These are phyloP conservation scores for Kwoniella europaea DNA, from an alignment of 768 basidiomycete species.

Conservation along the genomic window DNA sequence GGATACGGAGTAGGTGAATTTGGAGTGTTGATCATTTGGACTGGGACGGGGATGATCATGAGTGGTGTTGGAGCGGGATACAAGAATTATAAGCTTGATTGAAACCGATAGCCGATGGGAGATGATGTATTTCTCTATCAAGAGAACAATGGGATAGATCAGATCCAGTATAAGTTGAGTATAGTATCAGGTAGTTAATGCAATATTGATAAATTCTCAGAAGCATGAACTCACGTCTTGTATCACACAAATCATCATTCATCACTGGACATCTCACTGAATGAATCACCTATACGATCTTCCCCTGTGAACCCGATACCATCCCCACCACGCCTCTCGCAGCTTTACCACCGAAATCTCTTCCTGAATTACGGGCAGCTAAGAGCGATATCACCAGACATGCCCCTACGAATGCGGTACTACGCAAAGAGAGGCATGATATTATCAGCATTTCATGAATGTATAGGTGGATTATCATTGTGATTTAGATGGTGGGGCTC, in stretches of 20 bases:
- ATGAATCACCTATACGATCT: constrained; percentile 36
- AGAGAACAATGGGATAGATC: no score
- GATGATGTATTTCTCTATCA: background rate
- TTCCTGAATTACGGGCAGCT: constrained; percentile 43
- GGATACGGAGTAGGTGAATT: constrained; percentile 37
- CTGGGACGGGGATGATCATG: constrained; percentile 26
- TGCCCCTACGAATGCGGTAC: constrained; percentile 57
- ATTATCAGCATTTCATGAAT: constrained; percentile 4
- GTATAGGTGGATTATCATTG: background rate
- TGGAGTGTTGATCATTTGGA: constrained; percentile 39
- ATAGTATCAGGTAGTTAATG: no score
- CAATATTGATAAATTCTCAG: no score
- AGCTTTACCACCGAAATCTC: constrained; percentile 44
- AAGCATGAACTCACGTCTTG: no score
- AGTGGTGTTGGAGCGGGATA: constrained; percentile 40
- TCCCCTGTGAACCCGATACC: constrained; percentile 39
- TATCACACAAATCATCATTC: no score
- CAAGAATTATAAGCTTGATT: constrained; percentile 38
- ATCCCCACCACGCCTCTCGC: constrained; percentile 42
- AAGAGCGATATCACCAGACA: constrained; percentile 57
- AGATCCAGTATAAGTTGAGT: no score
- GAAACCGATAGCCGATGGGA: background rate
- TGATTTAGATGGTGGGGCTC: no score
- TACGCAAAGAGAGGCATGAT: constrained; percentile 5
- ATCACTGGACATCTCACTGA: no score